These are phyloP conservation scores for Apiotrichum brassicae DNA, from an alignment of 1,284 basidiomycete species.

Conservation along the genomic window DNA sequence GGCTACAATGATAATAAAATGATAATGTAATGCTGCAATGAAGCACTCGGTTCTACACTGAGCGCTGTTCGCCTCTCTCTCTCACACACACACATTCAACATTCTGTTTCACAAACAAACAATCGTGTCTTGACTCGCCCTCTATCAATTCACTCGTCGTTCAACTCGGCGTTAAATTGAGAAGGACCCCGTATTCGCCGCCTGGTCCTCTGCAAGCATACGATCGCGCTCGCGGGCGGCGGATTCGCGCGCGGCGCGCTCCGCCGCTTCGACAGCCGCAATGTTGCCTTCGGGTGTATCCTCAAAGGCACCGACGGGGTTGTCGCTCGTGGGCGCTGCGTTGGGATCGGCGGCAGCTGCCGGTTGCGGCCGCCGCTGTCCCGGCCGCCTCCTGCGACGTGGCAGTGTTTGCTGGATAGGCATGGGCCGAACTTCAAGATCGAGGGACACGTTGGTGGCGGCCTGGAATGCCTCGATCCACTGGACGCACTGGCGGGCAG, in stretches of 20 bases:
- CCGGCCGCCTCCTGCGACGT: slow-evolving; percentile 44
- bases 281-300: slow-evolving; percentile 38
- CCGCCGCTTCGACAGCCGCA: slow-evolving; percentile 33
- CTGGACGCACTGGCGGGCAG: slow-evolving; percentile 77
- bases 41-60: not conserved
- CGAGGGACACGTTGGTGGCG: slow-evolving; percentile 84
- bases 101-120: no score
- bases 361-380: slow-evolving; percentile 17
- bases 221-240: slow-evolving; percentile 33
- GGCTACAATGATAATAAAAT: slow-evolving; percentile 81
- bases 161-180: no score
- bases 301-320: slow-evolving; percentile 13
- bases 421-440: slow-evolving; percentile 84
- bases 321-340: slow-evolving; percentile 9
- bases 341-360: slow-evolving; percentile 3
- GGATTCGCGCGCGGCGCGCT: slow-evolving; percentile 24
- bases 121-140: not conserved
- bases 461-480: slow-evolving; percentile 97
- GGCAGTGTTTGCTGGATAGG: slow-evolving; percentile 62
- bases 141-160: not conserved
- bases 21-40: slow-evolving; percentile 54
- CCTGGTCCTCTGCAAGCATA: slow-evolving; percentile 46
- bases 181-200: slow-evolving; percentile 7
- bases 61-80: no score
- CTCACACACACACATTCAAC: no score